A percentile compares a stretch with the other conserved stretches of the same genome.
phyloP scores from a whole-genome alignment of 371 early-diverging fungal genomes.

The Mucor mucedo region DNA sequence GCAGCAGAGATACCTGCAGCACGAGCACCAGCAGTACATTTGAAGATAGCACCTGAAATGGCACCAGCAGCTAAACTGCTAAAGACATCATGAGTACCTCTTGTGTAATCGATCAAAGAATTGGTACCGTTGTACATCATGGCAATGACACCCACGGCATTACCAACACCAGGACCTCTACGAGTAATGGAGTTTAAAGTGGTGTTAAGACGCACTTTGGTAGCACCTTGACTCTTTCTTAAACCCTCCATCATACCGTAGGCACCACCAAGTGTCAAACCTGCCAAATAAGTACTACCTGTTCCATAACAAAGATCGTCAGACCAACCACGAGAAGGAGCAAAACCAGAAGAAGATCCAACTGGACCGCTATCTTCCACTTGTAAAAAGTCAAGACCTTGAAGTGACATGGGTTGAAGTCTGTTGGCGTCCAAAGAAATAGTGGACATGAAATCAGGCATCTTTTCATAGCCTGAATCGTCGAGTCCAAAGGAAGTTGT shows the following conservation, averaged over 20 bases:
- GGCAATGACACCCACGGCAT: conserved; percentile 82
- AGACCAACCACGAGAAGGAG: conserved; percentile 81
- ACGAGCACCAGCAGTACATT: conserved; percentile 68
- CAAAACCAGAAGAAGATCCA: conserved; percentile 40
- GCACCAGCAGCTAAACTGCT: conserved; percentile 79
- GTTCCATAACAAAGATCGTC: conserved; percentile 91
- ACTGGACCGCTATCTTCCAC: conserved; percentile 48
- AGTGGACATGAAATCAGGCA: conserved; percentile 61
- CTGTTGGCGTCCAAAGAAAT: conserved; percentile 55
- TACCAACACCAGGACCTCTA: conserved; percentile 87
- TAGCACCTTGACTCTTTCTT: conserved; percentile 58
- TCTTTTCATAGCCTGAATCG: conserved; percentile 41
- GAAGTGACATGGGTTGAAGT: conserved; percentile 65
- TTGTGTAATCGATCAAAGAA: conserved; percentile 65
- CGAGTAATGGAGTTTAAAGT: conserved; percentile 85
- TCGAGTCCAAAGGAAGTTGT: conserved; percentile 18
- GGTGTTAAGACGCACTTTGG: conserved; percentile 80
- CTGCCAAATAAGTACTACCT: conserved; percentile 80
- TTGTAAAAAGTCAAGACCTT: conserved; percentile 65
- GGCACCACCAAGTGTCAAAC: conserved; percentile 80
- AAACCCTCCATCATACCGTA: conserved; percentile 83
- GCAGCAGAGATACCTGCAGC: conserved; percentile 61
- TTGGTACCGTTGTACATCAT: conserved; percentile 83
- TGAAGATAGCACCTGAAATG: conserved; percentile 80
- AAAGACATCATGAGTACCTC: conserved; percentile 71